These are phyloP conservation scores for Pezicula carpinea DNA, from an alignment of 2,329 filamentous ascomycete species.

Conservation along the genomic window DNA sequence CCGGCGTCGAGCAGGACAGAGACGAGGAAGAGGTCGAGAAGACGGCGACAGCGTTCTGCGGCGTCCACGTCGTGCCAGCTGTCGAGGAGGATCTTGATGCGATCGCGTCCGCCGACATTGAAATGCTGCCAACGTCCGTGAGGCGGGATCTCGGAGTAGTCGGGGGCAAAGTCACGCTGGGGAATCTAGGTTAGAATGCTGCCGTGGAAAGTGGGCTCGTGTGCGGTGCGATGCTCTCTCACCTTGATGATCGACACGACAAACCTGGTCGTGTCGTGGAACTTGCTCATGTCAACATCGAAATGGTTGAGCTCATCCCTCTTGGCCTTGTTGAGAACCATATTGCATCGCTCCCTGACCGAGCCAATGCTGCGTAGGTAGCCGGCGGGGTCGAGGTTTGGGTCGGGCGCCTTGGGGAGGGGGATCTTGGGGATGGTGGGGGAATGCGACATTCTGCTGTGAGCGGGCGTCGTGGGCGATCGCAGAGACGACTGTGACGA, in stretches of 20 bases:
- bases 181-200: conserved; percentile 8
- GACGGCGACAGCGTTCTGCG: conserved; percentile 67
- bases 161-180: conserved; percentile 66
- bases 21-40: conserved; percentile 75
- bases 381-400: conserved; percentile 78
- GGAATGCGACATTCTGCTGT: conserved; percentile 23
- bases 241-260: conserved; percentile 74
- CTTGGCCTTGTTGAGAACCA: conserved; percentile 63
- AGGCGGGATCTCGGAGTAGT: conserved; percentile 72
- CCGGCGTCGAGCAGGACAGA: conserved; percentile 84
- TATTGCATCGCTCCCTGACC: conserved; percentile 67
- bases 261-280: conserved; percentile 62
- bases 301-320: conserved; percentile 66
- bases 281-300: conserved; percentile 65
- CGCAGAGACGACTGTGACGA: conserved; percentile 25
- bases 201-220: conserved; percentile 1
- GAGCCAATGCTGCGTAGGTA: conserved; percentile 88
- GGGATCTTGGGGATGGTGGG: conserved; percentile 66
- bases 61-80: conserved; percentile 67
- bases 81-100: conserved; percentile 65
- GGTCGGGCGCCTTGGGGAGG: conserved; percentile 81
- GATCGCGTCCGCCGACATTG: conserved; percentile 70
- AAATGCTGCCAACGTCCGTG: conserved; percentile 86
- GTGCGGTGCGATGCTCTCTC: conserved; percentile 16
- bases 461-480: conserved; percentile 23